These are phyloP conservation scores for Solidago caesia DNA, from an alignment of 129 eudicot species.

Conservation along the genomic window DNA sequence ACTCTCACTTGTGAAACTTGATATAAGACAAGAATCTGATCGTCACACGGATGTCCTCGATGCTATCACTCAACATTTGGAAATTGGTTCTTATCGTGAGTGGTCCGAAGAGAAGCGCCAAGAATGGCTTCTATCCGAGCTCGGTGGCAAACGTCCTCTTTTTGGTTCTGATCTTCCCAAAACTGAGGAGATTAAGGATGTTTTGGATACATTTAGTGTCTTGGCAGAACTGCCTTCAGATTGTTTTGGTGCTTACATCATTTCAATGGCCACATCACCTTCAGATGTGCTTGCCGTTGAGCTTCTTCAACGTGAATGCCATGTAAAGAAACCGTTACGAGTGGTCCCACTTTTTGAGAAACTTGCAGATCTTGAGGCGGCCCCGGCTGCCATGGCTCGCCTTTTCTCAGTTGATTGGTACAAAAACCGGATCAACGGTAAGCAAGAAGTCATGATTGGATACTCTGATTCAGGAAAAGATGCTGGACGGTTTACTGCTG, in stretches of 20 bases:
- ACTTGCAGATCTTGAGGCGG: constrained; percentile 84
- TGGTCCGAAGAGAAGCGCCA: constrained; percentile 91
- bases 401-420: constrained; percentile 97
- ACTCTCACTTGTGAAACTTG: constrained; percentile 86
- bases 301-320: constrained; percentile 96
- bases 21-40: constrained; percentile 95
- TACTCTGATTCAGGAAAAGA: constrained; percentile 98
- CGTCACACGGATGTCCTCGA: constrained; percentile 95
- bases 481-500: constrained; percentile 93
- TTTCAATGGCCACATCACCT: constrained; percentile 96
- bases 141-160: constrained; percentile 83
- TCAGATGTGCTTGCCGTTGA: constrained; percentile 98
- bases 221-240: constrained; percentile 91
- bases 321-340: constrained; percentile 70
- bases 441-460: constrained; percentile 99
- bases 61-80: constrained; percentile 87
- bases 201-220: constrained; percentile 76
- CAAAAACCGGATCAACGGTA: constrained; percentile 77
- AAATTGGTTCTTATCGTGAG: constrained; percentile 86
- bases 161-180: constrained; percentile 91
- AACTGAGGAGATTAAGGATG: constrained; percentile 94
- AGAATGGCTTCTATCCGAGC: constrained; percentile 92
- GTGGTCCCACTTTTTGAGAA: constrained; percentile 98
- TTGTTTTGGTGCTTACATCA: constrained; percentile 97
- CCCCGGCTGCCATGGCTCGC: constrained; percentile 95